Evolutionary conservation across 78 protist genomes (phyloP).

Genomic region (Planoprotostelium fungivorum): DNA sequence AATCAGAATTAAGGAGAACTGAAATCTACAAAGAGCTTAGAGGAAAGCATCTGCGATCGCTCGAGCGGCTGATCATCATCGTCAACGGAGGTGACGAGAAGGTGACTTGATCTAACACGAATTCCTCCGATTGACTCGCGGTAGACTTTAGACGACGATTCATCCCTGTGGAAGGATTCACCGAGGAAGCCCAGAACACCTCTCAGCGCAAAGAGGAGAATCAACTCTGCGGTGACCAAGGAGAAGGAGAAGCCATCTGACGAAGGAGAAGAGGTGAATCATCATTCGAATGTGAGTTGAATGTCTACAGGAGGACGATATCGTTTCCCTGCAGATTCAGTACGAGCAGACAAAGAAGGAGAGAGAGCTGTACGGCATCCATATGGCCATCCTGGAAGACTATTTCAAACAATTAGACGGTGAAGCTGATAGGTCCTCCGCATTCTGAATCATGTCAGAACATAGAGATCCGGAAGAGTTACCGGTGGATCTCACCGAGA

Average conservation of each 20-base stretch:
- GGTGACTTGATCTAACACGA: not conserved
- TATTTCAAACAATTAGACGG: not conserved
- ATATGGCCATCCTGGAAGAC: not conserved
- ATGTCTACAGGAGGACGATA: not conserved
- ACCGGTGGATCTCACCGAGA: no score
- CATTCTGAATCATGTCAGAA: no score
- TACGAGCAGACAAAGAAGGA: not conserved
- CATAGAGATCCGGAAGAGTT: no score
- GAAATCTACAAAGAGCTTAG: not conserved
- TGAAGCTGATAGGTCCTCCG: no score
- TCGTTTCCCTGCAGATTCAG: not conserved
- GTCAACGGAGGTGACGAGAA: not conserved
- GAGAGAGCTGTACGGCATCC: not conserved
- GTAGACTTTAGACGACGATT: no score
- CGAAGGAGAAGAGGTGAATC: not conserved
- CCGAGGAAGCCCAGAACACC: not conserved
- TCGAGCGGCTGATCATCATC: not conserved
- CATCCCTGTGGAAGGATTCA: no score
- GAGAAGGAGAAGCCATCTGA: not conserved
- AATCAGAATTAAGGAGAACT: not conserved
- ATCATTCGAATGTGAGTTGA: not conserved
- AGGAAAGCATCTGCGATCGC: not conserved
- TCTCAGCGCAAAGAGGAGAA: not conserved
- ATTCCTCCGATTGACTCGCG: no score
- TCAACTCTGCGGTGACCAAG: not conserved